Evolutionary conservation across 164 flowering plant genomes (phyloP).

Genomic region (Piper longum): DNA sequence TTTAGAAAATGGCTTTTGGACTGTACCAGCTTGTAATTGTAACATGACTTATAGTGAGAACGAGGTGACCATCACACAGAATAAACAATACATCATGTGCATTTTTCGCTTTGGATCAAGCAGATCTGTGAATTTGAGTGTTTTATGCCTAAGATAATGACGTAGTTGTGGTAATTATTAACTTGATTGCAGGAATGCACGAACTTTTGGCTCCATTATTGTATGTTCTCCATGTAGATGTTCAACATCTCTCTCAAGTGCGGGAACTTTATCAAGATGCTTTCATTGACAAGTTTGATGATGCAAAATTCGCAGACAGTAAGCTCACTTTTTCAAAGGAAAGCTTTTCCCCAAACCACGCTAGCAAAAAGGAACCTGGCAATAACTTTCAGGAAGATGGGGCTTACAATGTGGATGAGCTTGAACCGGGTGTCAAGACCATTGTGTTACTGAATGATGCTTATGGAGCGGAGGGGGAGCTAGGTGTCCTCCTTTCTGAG

Average conservation of each 20-base stretch:
- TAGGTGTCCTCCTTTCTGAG: conserved; percentile 78
- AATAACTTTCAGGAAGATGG: conserved; percentile 22
- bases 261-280: conserved; percentile 61
- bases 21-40: not conserved
- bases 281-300: conserved; percentile 82
- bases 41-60: not conserved
- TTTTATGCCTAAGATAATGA: not conserved
- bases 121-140: not conserved
- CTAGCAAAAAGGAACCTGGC: conserved; percentile 13
- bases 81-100: not conserved
- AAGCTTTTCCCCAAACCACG: conserved; percentile 13
- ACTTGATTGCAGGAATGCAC: conserved; percentile 64
- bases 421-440: conserved; percentile 53
- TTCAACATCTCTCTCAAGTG: conserved; percentile 56
- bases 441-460: conserved; percentile 72
- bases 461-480: conserved; percentile 95
- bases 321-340: conserved; percentile 27
- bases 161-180: not conserved
- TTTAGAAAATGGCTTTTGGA: not conserved
- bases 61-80: not conserved
- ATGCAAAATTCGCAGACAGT: conserved; percentile 44
- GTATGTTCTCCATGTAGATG: conserved; percentile 83
- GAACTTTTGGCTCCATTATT: conserved; percentile 91
- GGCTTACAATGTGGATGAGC: conserved; percentile 32
- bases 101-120: no score